Conservation (phyloP, 2,329 filamentous ascomycete genomes). For the Arthrinium phaeospermum region DNA sequence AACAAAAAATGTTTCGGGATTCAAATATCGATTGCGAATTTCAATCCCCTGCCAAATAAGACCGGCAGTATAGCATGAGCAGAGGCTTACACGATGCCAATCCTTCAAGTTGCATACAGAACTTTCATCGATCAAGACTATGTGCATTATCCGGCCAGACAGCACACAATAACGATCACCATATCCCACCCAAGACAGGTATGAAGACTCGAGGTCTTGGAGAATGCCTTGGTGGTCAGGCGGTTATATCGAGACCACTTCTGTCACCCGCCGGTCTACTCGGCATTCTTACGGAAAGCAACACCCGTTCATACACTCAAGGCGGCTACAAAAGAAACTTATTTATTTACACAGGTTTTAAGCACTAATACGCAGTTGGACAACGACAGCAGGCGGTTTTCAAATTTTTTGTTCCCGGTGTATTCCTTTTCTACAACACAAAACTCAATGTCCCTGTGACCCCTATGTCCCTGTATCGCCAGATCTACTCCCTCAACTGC, state of each 20-base stretch:
- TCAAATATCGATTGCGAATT: no score
- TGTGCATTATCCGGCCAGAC: no score
- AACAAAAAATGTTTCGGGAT: no score
- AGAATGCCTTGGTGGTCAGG: background rate
- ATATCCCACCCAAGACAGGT: background rate
- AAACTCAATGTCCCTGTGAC: constrained; percentile 16
- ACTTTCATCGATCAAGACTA: no score
- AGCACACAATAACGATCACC: no score
- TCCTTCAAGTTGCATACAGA: no score
- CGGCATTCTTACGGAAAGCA: background rate
- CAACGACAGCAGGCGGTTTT: constrained; percentile 11
- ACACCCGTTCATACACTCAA: background rate
- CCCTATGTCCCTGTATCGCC: constrained; percentile 20
- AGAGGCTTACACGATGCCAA: no score
- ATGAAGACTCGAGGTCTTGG: background rate
- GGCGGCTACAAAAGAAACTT: background rate
- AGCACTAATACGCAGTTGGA: background rate
- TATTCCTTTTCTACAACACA: constrained; percentile 20
- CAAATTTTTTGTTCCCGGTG: constrained; percentile 14
- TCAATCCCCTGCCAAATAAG: no score
- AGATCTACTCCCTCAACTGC: constrained; percentile 13
- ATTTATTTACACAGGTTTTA: background rate
- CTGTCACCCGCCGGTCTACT: background rate
- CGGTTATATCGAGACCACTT: no score
- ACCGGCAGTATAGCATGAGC: no score